Conservation (phyloP, 768 basidiomycete genomes). For the Botryobasidium botryosum region DNA sequence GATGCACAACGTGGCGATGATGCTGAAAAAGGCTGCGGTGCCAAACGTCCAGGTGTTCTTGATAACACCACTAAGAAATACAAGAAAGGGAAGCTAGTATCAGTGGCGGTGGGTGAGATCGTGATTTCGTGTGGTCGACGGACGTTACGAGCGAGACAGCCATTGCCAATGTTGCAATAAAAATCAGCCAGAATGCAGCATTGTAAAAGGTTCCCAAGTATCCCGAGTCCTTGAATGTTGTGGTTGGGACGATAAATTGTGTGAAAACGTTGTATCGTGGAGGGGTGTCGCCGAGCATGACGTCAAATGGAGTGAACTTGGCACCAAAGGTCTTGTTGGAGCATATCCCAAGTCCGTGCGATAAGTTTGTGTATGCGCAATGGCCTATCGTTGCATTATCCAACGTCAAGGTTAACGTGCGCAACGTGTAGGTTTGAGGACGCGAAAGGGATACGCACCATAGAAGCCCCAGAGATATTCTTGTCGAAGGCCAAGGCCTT, state of each 20-base stretch:
- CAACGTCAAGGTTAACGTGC: background rate
- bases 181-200: conserved; percentile 10
- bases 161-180: conserved; percentile 10
- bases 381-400: conserved; percentile 4
- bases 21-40: conserved; percentile 3
- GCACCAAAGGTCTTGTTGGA: conserved; percentile 10
- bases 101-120: too few species aligned
- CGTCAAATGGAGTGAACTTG: conserved; percentile 8
- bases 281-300: conserved; percentile 10
- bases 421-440: conserved; percentile 1
- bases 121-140: background rate
- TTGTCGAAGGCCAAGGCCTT: conserved; percentile 10
- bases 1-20: conserved; percentile 8
- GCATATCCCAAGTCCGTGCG: conserved; percentile 4
- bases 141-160: conserved; percentile 8
- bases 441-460: conserved; percentile 5
- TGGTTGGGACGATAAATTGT: conserved; percentile 4
- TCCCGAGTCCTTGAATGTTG: conserved; percentile 8
- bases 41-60: conserved; percentile 10
- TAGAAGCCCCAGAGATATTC: conserved; percentile 13
- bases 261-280: conserved; percentile 1
- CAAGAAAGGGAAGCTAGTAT: background rate
- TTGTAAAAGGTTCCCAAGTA: conserved; percentile 6
- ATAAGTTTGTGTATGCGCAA: conserved; percentile 8
- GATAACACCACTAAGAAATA: conserved; percentile 11